phyloP scores from a whole-genome alignment of 176 grass and related monocot genomes.

The Raddia distichophylla region DNA sequence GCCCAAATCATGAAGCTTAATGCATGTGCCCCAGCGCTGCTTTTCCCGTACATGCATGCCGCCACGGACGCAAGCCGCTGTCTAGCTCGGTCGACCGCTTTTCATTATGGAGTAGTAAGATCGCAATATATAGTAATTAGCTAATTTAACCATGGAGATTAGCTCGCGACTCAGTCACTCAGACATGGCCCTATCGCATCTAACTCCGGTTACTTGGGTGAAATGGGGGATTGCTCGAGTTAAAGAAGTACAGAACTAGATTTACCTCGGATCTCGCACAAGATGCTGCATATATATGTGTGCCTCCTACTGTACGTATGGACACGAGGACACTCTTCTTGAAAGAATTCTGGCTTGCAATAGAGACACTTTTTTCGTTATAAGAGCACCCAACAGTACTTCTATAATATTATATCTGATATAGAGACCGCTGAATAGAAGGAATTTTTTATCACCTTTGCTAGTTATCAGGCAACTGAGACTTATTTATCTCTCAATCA shows the following conservation, averaged over 20 bases:
- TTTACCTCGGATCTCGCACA: constrained; percentile 35
- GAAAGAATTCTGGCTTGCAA: too few relatives aligned
- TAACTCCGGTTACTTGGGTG: constrained; percentile 28
- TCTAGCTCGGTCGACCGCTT: neutral
- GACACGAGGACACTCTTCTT: too few relatives aligned
- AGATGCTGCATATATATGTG: neutral
- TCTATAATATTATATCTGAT: too few relatives aligned
- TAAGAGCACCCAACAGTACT: too few relatives aligned
- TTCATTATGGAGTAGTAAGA: constrained; percentile 12
- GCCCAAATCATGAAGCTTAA: constrained; percentile 41
- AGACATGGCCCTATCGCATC: neutral
- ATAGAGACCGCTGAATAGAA: too few relatives aligned
- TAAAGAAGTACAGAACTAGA: neutral
- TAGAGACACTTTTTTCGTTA: too few relatives aligned
- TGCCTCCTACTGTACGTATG: too few relatives aligned
- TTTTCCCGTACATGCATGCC: constrained; percentile 32
- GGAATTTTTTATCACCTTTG: too few relatives aligned
- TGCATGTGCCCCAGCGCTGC: neutral
- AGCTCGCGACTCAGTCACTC: neutral
- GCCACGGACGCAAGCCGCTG: neutral
- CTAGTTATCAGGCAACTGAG: too few relatives aligned
- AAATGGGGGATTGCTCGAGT: neutral
- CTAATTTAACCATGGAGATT: constrained; percentile 2
- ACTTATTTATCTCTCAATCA: too few relatives aligned
- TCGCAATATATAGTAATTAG: neutral